phyloP scores from a whole-genome alignment of 1,284 basidiomycete genomes.

The Ganoderma multipileum region DNA sequence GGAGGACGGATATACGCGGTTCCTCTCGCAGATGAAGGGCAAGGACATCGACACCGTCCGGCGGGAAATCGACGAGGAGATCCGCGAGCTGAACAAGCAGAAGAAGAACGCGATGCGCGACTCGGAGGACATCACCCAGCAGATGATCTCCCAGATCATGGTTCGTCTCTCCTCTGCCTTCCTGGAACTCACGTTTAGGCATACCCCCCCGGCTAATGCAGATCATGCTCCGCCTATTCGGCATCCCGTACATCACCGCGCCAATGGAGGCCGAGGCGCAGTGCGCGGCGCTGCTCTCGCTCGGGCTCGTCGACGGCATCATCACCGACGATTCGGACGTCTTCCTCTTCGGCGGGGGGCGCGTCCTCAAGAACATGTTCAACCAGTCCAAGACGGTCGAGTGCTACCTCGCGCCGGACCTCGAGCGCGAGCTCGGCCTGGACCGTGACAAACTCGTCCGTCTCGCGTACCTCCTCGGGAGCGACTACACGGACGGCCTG shows the following conservation, averaged over 20 bases:
- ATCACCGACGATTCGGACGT: constrained; percentile 99
- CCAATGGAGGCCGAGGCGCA: constrained; percentile 99
- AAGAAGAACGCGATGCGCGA: constrained; percentile 90
- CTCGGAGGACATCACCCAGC: constrained; percentile 93
- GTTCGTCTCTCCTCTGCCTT: constrained; percentile 47
- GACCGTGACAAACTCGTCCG: constrained; percentile 88
- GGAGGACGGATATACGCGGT: constrained; percentile 90
- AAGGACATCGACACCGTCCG: constrained; percentile 82
- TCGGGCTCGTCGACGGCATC: constrained; percentile 93
- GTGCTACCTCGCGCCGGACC: constrained; percentile 88
- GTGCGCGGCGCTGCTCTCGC: constrained; percentile 89
- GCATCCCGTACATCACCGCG: constrained; percentile 97
- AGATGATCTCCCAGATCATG: constrained; percentile 97
- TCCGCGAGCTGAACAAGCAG: constrained; percentile 82
- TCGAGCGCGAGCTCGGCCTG: constrained; percentile 89
- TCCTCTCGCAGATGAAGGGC: constrained; percentile 90
- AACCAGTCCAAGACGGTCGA: constrained; percentile 99
- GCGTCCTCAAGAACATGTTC: constrained; percentile 99
- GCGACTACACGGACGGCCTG: constrained; percentile 98
- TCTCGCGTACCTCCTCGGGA: constrained; percentile 93
- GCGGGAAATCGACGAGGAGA: constrained; percentile 92
- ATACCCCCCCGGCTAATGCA: too few relatives aligned
- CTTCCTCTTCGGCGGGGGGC: constrained; percentile 93
- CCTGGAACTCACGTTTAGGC: too few relatives aligned
- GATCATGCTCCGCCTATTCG: constrained; percentile 92